Evolutionary conservation across 208 protist species (phyloP).

Genomic region (Trypanosoma brucei): DNA sequence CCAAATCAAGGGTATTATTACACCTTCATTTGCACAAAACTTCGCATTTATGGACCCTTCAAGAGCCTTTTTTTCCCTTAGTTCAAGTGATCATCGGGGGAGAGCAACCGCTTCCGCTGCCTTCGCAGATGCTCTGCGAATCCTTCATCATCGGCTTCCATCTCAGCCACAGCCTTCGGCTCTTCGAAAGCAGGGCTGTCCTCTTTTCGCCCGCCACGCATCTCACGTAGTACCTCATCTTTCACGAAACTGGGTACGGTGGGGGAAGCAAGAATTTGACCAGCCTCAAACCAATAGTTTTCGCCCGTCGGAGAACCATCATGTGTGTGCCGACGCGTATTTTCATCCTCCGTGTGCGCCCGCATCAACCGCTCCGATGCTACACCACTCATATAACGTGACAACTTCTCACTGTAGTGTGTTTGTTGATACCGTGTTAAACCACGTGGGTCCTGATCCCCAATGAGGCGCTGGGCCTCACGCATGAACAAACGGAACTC

Average conservation of each 20-base stretch:
- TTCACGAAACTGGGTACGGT: slow-evolving; percentile 65
- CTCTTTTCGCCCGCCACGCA: slow-evolving; percentile 40
- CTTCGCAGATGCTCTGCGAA: slow-evolving; percentile 59
- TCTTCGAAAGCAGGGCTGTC: slow-evolving; percentile 62
- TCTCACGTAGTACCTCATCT: slow-evolving; percentile 71
- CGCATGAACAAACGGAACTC: slow-evolving; percentile 51
- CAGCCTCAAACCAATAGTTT: slow-evolving; percentile 85
- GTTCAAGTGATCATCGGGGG: slow-evolving; percentile 13
- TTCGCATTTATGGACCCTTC: not conserved
- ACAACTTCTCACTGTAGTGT: slow-evolving; percentile 58
- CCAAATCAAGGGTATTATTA: too few species aligned
- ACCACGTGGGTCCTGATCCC: slow-evolving; percentile 50
- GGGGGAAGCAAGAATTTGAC: slow-evolving; percentile 54
- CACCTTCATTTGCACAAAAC: too few species aligned
- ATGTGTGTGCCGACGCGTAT: slow-evolving; percentile 51
- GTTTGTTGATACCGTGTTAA: slow-evolving; percentile 68
- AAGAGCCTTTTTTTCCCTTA: not conserved
- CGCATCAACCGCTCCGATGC: slow-evolving; percentile 52
- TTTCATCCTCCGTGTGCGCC: slow-evolving; percentile 46
- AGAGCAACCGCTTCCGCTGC: slow-evolving; percentile 36
- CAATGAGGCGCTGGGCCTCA: slow-evolving; percentile 55
- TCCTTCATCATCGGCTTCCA: slow-evolving; percentile 28
- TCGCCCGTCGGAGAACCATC: slow-evolving; percentile 79
- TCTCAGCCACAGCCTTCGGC: slow-evolving; percentile 29
- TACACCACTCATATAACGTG: slow-evolving; percentile 42